Base-by-base conservation (phyloP, 2,329 filamentous ascomycete species). In the Stagonosporopsis vannaccii region DNA sequence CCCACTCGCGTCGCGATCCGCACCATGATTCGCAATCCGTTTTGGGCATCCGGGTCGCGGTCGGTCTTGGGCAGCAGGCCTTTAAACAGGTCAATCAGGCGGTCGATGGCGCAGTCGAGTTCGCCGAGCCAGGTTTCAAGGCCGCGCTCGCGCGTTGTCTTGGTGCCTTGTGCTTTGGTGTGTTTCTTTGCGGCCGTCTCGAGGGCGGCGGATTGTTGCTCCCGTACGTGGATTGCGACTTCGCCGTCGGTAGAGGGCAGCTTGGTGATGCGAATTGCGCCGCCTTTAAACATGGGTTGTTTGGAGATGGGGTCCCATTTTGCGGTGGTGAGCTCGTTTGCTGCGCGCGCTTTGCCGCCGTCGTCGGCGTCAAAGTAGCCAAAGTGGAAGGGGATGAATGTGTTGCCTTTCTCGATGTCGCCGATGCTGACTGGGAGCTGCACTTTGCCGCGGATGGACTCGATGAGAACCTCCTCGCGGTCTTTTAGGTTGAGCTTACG, bases 331-430 rank as follows among this genome's bases (percentile, higher is more conserved):
- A 51, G 20, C 36, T 56, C 47, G 23, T 56, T 56, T 15, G 46
- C 53, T 20, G 53, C 46, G 11, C 42, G 42, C 4, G 53, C 53
- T 42, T 51, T 56, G 26, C 53, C 36, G 13, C 43, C 53, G 15
- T 6, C 11, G 5, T 46, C 50, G n/a, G 36, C 23, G 22, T 56
- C 53, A 17, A 56, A 56, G 25, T 56, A 51, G 4, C 53, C 53
- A n/a, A 56, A 56, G 26, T 56, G 53, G 41, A 56, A 56, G 6
- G 53, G 53, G 28, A 56, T 56, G 35, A 56, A 56, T 2, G 53
- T 56, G 6, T 56, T 50, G n/a, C 53, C 40, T 17, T 46, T 52
- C 17, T 51, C 47, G 25, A 56, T n/a, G 12, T 30, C 53, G 13
- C 53, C 53, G 19, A 56, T 42, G 17, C 46, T 45, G n/a, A 56